A percentile compares a stretch with the other conserved stretches of the same genome.
These are phyloP conservation scores for Pseudogymnoascus sp. DNA, from an alignment of 2,329 filamentous ascomycete species.

Conservation along the genomic window DNA sequence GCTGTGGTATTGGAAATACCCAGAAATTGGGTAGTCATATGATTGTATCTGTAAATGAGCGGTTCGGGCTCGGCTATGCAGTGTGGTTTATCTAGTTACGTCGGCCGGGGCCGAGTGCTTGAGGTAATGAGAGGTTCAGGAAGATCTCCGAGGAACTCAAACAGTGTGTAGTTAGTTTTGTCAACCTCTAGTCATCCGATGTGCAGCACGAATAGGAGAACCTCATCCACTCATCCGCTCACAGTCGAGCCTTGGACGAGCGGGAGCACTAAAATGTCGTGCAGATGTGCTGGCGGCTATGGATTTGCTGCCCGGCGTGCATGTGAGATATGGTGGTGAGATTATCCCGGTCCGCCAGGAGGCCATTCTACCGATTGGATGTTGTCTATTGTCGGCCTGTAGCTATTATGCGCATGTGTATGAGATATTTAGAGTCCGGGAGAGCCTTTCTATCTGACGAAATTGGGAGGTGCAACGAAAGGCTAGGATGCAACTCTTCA, in stretches of 20 bases:
- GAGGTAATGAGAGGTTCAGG: not conserved
- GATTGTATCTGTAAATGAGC: conserved; percentile 5
- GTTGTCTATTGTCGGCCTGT: not conserved
- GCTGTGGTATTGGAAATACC: conserved; percentile 9
- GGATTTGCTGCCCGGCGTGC: not conserved
- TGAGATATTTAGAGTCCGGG: conserved; percentile 4
- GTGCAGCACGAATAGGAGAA: conserved; percentile 5
- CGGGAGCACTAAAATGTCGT: conserved; percentile 11
- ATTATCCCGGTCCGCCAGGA: not conserved
- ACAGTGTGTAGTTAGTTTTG: not conserved
- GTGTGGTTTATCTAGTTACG: not conserved
- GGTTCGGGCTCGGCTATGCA: not conserved
- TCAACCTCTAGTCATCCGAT: not conserved
- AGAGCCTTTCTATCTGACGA: not conserved
- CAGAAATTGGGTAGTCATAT: conserved; percentile 8
- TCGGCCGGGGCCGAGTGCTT: not conserved
- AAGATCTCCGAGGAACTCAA: not conserved
- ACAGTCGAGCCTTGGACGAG: not conserved
- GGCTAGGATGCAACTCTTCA: conserved; percentile 28
- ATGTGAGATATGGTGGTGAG: not conserved
- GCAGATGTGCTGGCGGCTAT: conserved; percentile 8
- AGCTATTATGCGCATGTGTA: not conserved
- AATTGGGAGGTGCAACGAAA: conserved; percentile 15
- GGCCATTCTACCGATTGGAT: not conserved
- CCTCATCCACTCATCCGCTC: not conserved